Evolutionary conservation across 805 yeast genomes (phyloP), one percentile per base, ranked within the genome.

Genomic region (Maudiozyma saulgeensis): DNA sequence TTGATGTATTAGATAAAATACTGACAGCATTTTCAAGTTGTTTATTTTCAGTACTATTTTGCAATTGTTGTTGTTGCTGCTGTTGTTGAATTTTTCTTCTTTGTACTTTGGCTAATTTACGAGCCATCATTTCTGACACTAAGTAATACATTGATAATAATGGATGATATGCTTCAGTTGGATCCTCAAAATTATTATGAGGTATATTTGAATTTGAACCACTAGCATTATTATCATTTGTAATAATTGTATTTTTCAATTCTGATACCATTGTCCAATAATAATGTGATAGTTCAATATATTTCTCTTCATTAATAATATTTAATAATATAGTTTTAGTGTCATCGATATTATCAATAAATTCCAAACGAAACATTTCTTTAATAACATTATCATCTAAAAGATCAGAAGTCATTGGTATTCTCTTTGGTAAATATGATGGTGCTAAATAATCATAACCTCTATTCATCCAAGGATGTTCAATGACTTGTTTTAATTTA

Each of bases 401-500:
- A 55, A 58, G 56, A 21, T 63, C 66, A 2, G 61, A 48, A 1
- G 64, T 60, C 35, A 93, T 68, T 2, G 99, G 99, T 3, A 71
- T 67, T 56, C 99, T 75, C 45, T 74, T 76, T 0, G 98, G 96
- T 39, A 93, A 68, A 62, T 82, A 84, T 42, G 81, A 80, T 11
- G 81, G 75, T 0, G 86, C 41, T 0, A 82, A 77, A 35, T 77
- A 77, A 49, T 88, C 96, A 62, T 78, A 89, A 35, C 96, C 96
- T 63, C 82, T 81, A 49, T 75, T 76, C 91, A 93, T 87, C 99
- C 99, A 93, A 1, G 96, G 96, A 60, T 93, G 98, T 49, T 77
- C 75, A 56, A 86, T 74, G 7, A 93, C 86, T 63, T 89, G 96
- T 47, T 74, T 73, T 50, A 93, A 71, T 0, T 84, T 68, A 1